These are phyloP conservation scores for Alternaria burnsii DNA, from an alignment of 2,329 filamentous ascomycete genomes.

Conservation along the genomic window DNA sequence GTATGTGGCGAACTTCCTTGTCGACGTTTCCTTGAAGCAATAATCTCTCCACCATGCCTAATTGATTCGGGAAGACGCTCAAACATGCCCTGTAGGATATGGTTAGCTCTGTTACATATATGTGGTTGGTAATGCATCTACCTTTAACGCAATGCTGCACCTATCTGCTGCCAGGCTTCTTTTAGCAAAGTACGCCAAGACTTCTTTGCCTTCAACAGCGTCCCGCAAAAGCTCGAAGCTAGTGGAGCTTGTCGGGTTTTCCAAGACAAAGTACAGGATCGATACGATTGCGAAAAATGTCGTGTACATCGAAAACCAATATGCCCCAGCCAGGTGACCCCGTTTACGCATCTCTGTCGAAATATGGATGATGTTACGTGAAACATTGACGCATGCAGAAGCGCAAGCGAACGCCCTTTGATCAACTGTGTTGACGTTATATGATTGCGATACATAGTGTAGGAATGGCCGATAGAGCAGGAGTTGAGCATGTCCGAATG, in stretches of 20 bases:
- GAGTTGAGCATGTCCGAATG: constrained; percentile 84
- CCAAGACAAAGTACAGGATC: constrained; percentile 79
- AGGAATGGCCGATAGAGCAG: constrained; percentile 84
- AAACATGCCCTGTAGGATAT: constrained; percentile 71
- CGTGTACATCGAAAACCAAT: constrained; percentile 88
- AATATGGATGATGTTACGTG: constrained; percentile 80
- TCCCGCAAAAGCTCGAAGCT: constrained; percentile 84
- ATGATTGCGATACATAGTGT: constrained; percentile 76
- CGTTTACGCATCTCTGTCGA: constrained; percentile 79
- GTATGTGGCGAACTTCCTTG: constrained; percentile 49
- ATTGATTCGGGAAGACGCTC: constrained; percentile 80
- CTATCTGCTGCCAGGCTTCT: constrained; percentile 89
- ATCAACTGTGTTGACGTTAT: constrained; percentile 65
- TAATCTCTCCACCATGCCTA: constrained; percentile 53
- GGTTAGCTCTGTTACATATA: constrained; percentile 17
- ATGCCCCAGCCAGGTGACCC: constrained; percentile 78
- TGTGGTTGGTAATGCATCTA: constrained; percentile 55
- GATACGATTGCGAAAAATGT: constrained; percentile 84
- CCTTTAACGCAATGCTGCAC: constrained; percentile 79
- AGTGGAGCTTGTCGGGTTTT: constrained; percentile 78
- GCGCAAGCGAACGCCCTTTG: constrained; percentile 81
- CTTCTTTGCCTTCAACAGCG: constrained; percentile 83
- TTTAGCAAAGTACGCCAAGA: constrained; percentile 79
- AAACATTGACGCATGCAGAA: constrained; percentile 71
- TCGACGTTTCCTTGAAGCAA: constrained; percentile 49